Base-by-base conservation (phyloP, 75 land plant genomes). In the Cryptomeria japonica region DNA sequence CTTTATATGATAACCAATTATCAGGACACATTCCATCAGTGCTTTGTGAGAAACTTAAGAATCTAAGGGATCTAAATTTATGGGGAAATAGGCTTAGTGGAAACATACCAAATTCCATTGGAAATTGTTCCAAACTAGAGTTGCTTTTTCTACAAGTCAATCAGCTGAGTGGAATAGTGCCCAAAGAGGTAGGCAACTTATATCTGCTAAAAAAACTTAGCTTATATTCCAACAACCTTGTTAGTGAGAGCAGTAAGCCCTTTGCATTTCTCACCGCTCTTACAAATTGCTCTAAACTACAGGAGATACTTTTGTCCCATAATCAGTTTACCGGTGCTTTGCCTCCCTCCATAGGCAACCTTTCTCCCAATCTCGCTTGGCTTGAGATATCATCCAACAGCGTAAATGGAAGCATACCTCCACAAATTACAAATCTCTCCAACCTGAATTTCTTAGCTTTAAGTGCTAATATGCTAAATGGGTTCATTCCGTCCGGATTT, bases 171-270 rank as follows among this genome's bases (percentile, higher is more conserved):
- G 92, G 90, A 31, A n/a, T 47, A 10, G 89, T 92, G 4, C 93
- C 93, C 16, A 0, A 75, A 34, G 87, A 87, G 36, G 73, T 92
- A 61, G 93, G 90, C 8, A 53, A 85, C 1, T 77, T 92, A 56
- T 14, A 34, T 80, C n/a, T 80, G 1, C 83, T 80, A 44, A 28
- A 80, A 80, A 42, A 80, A 42, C 0, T 80, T 0, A 22, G 46
- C 28, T 44, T 80, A 28, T 42, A 78, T 38, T 36, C 38, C 18
- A 78, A 78, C 38, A 38, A 78, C 18, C 42, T 38, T 3, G 22
- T 37, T 4, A 78, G 19, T 38, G 80, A 39, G 22, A 78, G 38
- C 42, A 78, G 22, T 38, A 18, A 5, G 7, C 15, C 22, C 25
- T 15, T 78, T 22, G 0, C 3, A 6, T 78, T 78, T 78, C 80